A percentile compares a stretch with the other conserved stretches of the same genome.
Evolutionary conservation across 140 eudicot genomes (phyloP).

Genomic region (Erigeron philadelphicus): DNA sequence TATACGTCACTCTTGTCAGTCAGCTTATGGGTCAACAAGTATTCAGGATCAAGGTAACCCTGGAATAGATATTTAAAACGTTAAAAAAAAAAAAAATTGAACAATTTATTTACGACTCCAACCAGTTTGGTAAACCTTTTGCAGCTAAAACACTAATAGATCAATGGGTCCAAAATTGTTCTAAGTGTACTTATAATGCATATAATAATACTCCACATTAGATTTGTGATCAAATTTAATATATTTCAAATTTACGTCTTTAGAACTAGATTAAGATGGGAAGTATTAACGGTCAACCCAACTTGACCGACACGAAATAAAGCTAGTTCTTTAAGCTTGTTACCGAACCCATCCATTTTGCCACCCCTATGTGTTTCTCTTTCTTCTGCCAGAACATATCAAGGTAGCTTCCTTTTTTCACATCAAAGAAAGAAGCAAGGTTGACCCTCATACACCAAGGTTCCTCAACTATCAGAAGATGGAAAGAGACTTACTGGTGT

Average conservation of each 20-base stretch:
- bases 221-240: too few relatives aligned
- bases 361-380: not conserved
- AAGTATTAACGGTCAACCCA: not conserved
- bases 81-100: not conserved
- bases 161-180: not conserved
- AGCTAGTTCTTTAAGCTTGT: not conserved
- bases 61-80: slow-evolving; percentile 20
- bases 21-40: slow-evolving; percentile 62
- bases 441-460: not conserved
- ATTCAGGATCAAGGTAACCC: slow-evolving; percentile 92
- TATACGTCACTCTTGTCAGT: slow-evolving; percentile 81
- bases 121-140: too few relatives aligned
- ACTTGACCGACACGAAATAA: not conserved
- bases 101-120: not conserved
- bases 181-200: not conserved
- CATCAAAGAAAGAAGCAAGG: too few relatives aligned
- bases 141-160: too few relatives aligned
- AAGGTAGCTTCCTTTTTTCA: not conserved
- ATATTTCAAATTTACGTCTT: too few relatives aligned
- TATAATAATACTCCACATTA: not conserved
- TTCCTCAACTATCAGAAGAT: not conserved
- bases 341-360: not conserved
- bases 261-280: too few relatives aligned
- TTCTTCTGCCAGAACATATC: not conserved
- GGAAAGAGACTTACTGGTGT: slow-evolving; percentile 54